These are phyloP conservation scores for Aspergillus sp. DNA, from an alignment of 2,329 filamentous ascomycete species.

Conservation along the genomic window DNA sequence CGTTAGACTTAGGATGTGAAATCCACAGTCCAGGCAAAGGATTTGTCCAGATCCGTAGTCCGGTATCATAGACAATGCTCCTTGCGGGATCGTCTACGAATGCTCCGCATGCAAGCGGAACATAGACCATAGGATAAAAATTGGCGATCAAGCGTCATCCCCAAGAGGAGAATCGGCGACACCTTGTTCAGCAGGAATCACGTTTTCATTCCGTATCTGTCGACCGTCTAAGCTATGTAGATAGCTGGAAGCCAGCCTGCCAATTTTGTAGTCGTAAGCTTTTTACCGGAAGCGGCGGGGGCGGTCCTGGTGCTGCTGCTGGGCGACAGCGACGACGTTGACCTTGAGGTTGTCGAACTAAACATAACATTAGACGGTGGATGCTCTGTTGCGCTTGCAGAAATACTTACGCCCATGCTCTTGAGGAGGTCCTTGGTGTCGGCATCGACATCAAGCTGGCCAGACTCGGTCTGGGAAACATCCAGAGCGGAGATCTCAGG, in stretches of 20 bases:
- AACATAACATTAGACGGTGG: constrained; percentile 27
- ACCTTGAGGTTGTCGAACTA: constrained; percentile 97
- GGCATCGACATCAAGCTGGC: constrained; percentile 89
- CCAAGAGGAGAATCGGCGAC: constrained; percentile 76
- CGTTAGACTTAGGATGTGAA: not conserved
- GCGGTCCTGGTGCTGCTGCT: constrained; percentile 80
- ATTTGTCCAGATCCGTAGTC: not conserved
- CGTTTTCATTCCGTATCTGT: constrained; percentile 41
- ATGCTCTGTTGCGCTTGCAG: not conserved
- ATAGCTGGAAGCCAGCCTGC: constrained; percentile 26
- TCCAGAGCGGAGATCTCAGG: constrained; percentile 98
- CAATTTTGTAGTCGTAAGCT: not conserved
- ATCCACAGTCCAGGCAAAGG: not conserved
- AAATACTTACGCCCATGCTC: constrained; percentile 86
- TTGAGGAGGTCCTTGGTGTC: constrained; percentile 99
- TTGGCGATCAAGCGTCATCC: constrained; percentile 95
- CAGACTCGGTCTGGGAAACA: constrained; percentile 91
- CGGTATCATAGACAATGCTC: not conserved
- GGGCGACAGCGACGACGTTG: constrained; percentile 88
- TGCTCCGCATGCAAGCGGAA: constrained; percentile 13
- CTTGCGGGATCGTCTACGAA: constrained; percentile 19
- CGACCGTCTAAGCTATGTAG: constrained; percentile 30
- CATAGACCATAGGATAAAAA: constrained; percentile 34
- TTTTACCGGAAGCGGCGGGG: constrained; percentile 56
- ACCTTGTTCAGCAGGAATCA: constrained; percentile 62